Evolutionary conservation across 768 basidiomycete genomes (phyloP).

Genomic region (Hypholoma sublateritium): DNA sequence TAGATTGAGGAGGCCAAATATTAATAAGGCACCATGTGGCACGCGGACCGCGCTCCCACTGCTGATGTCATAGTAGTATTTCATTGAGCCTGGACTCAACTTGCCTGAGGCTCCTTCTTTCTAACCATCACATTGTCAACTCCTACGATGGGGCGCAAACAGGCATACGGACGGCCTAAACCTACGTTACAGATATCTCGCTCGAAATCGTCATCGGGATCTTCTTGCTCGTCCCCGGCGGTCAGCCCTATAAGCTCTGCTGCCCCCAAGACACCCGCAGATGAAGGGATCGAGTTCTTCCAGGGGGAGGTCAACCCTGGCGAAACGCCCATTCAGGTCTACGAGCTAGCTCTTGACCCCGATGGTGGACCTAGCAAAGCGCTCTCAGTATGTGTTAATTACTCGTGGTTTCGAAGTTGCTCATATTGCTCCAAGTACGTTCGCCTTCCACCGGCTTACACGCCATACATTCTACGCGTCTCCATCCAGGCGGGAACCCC

Average conservation of each 20-base stretch:
- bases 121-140: not conserved
- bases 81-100: too few relatives aligned
- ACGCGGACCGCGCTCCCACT: not conserved
- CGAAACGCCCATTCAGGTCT: constrained; percentile 75
- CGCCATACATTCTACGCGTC: constrained; percentile 89
- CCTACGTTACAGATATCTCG: constrained; percentile 31
- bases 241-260: constrained; percentile 12
- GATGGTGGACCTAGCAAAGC: constrained; percentile 91
- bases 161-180: constrained; percentile 24
- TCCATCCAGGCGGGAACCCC: constrained; percentile 91
- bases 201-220: constrained; percentile 7
- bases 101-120: not conserved
- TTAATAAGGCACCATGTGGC: too few relatives aligned
- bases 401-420: not conserved
- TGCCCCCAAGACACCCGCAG: constrained; percentile 82
- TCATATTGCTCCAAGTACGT: constrained; percentile 58
- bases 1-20: too few relatives aligned
- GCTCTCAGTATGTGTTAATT: constrained; percentile 60
- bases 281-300: constrained; percentile 91
- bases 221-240: constrained; percentile 21
- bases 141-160: constrained; percentile 17
- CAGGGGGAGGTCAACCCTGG: constrained; percentile 49
- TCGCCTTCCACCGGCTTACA: constrained; percentile 88
- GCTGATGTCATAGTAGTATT: not conserved
- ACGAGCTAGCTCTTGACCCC: constrained; percentile 81